A percentile compares a stretch with the other conserved stretches of the same genome.
phyloP scores from a whole-genome alignment of 192 early-diverging fungal species.

The Mortierella claussenii region DNA sequence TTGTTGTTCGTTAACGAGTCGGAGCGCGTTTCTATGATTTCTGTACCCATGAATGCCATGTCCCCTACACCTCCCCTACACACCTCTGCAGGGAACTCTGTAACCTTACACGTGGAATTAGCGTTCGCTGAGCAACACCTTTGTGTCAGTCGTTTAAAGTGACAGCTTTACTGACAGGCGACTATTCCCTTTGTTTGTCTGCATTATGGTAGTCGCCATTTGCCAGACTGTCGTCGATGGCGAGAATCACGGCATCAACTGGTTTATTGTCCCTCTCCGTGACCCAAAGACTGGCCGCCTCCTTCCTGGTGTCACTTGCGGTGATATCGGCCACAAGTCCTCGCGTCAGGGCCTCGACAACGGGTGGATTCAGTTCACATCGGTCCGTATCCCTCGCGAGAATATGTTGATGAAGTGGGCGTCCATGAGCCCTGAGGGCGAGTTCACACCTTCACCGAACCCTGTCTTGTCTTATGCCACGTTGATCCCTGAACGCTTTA shows the following conservation, averaged over 20 bases:
- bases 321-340: conserved; percentile 71
- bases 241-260: conserved; percentile 69
- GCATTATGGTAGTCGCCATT: conserved; percentile 52
- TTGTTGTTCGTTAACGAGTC: too few species aligned
- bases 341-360: conserved; percentile 72
- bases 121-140: too few species aligned
- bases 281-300: conserved; percentile 60
- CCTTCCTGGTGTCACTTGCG: conserved; percentile 62
- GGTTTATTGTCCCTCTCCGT: conserved; percentile 74
- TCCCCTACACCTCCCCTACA: too few species aligned
- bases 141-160: background rate
- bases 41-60: too few species aligned
- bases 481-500: conserved; percentile 72
- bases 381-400: conserved; percentile 63
- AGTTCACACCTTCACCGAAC: conserved; percentile 62
- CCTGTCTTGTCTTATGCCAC: conserved; percentile 68
- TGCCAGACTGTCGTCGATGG: conserved; percentile 69
- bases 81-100: too few species aligned
- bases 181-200: background rate
- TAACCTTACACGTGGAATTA: too few species aligned
- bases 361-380: conserved; percentile 73
- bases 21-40: too few species aligned
- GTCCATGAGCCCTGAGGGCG: conserved; percentile 60
- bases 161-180: background rate
- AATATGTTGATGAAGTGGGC: conserved; percentile 72